Base-by-base conservation (phyloP, 140 eudicot species). In the Ambrosia hybrid region DNA sequence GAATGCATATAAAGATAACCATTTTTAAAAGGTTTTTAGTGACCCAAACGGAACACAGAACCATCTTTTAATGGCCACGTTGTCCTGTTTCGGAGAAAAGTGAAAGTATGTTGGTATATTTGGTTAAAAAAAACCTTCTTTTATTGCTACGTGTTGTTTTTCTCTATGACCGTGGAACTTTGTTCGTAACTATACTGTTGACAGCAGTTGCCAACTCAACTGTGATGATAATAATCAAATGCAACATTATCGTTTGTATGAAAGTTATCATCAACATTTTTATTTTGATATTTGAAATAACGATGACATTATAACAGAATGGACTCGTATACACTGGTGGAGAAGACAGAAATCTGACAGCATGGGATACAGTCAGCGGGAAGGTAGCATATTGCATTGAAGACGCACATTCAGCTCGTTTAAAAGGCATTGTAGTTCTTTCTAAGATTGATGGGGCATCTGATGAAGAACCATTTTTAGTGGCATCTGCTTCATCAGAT, bases 401-500 rank as follows among this genome's bases (percentile, higher is more conserved):
- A 71, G 88, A 86, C 79, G 99, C 99, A 76, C 99, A 88, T 86
- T 79, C 88, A 17, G 78, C 95, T 12, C 97, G 99, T 71, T 68
- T 94, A 57, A 94, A 94, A 81, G 99, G 97, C 45, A 79, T 90
- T 49, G 96, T 88, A 8, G 97, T 91, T 68, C 88, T 94, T 43
- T 78, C 90, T 8, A 84, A 82, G 68, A 80, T 72, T 57, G 85
- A 71, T 3, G 85, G 75, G 64, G 53, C 77, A 36, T 68, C 74
- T 30, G 91, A 79, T 10, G 92, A 82, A 21, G 85, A 88, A 64
- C 99, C 96, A 12, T 88, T 74, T 56, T 68, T 91, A 36, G 86
- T 90, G 68, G 95, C 97, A 56, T 94, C 97, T 79, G 99, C 99
- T 1, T 91, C 99, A 15, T 90, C 99, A 36, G 97, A 94, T 70